phyloP scores from a whole-genome alignment of 371 early-diverging fungal species.

The Choanephora cucurbitarum region DNA sequence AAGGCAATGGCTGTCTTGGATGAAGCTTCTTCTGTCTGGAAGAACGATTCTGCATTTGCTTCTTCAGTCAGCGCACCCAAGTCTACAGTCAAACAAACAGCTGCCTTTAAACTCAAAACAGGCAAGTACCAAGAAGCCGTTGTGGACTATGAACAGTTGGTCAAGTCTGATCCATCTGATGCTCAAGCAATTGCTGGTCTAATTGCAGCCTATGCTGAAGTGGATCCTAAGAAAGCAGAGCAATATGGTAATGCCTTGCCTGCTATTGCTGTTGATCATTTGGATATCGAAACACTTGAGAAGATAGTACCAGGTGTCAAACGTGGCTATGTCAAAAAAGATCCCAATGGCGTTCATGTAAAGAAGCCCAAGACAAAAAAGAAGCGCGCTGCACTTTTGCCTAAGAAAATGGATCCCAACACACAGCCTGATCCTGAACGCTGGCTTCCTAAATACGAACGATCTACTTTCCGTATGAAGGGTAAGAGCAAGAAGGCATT shows the following conservation, averaged over 20 bases:
- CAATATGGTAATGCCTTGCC: conserved; percentile 66
- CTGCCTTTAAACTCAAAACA: conserved; percentile 68
- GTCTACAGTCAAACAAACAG: conserved; percentile 66
- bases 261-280: conserved; percentile 38
- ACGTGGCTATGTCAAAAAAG: conserved; percentile 58
- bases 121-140: conserved; percentile 66
- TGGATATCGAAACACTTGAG: conserved; percentile 61
- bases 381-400: conserved; percentile 64
- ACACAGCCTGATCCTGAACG: conserved; percentile 73
- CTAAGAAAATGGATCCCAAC: conserved; percentile 59
- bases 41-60: conserved; percentile 27
- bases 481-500: conserved; percentile 59
- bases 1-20: conserved; percentile 61
- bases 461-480: conserved; percentile 60
- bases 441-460: conserved; percentile 74
- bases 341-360: conserved; percentile 26
- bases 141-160: conserved; percentile 68
- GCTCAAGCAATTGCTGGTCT: conserved; percentile 69
- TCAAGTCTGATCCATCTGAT: conserved; percentile 69
- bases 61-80: conserved; percentile 28
- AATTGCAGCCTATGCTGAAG: conserved; percentile 67
- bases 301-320: conserved; percentile 66
- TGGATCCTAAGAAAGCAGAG: conserved; percentile 68
- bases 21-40: conserved; percentile 62
- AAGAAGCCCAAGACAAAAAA: conserved; percentile 54